These are phyloP conservation scores for Trichosporon coremiiforme DNA, from an alignment of 1,284 basidiomycete species.

Conservation along the genomic window DNA sequence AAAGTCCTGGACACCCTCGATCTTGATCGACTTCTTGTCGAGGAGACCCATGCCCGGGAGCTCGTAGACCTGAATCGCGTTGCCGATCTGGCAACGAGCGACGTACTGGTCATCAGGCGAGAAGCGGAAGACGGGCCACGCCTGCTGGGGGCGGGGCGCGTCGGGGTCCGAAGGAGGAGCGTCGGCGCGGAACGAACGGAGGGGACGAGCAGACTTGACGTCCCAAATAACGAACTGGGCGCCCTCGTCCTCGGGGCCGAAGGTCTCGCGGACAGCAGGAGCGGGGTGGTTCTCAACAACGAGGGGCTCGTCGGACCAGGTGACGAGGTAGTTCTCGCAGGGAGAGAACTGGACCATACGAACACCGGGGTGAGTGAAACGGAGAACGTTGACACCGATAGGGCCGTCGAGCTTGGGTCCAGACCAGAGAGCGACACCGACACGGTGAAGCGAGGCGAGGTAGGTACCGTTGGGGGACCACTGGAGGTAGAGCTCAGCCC, in stretches of 20 bases:
- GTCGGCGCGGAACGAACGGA: constrained; percentile 83
- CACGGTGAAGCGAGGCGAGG: constrained; percentile 89
- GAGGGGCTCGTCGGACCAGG: constrained; percentile 96
- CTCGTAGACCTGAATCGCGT: constrained; percentile 95
- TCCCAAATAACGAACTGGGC: constrained; percentile 99
- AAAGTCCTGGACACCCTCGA: constrained; percentile 97
- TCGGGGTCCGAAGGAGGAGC: constrained; percentile 59
- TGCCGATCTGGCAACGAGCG: constrained; percentile 81
- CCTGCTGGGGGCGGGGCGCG: constrained; percentile 50
- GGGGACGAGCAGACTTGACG: constrained; percentile 85
- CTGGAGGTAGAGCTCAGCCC: constrained; percentile 96
- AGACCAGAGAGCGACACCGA: constrained; percentile 95
- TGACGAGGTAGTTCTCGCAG: constrained; percentile 94
- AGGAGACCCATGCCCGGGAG: constrained; percentile 91
- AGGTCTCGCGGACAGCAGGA: constrained; percentile 53
- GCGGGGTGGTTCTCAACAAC: constrained; percentile 74
- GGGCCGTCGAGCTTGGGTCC: constrained; percentile 61
- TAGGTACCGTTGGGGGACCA: constrained; percentile 98
- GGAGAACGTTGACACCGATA: constrained; percentile 57
- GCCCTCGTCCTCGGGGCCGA: constrained; percentile 87
- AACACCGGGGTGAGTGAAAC: constrained; percentile 93
- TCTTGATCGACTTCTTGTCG: constrained; percentile 96
- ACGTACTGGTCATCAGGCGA: constrained; percentile 95
- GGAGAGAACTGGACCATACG: constrained; percentile 98
- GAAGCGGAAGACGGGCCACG: constrained; percentile 97